phyloP scores from a whole-genome alignment of 345 rosid species.

The Moricandia moricandioides region DNA sequence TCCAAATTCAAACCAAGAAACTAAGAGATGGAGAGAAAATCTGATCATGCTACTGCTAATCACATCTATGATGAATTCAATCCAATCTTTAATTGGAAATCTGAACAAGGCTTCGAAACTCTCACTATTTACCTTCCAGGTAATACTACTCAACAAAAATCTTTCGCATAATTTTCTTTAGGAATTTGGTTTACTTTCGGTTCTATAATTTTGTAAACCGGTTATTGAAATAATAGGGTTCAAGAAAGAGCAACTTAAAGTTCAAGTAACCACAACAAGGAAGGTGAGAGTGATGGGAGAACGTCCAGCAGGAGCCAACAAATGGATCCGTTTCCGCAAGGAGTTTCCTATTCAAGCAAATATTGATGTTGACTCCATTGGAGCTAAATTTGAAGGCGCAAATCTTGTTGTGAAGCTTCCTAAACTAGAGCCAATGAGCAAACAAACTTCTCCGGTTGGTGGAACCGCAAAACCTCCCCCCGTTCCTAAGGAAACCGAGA shows the following conservation, averaged over 20 bases:
- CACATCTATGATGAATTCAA: conserved; percentile 38
- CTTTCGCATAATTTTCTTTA: neutral
- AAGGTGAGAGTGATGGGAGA: conserved; percentile 40
- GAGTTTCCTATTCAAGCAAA: conserved; percentile 36
- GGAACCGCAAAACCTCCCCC: conserved; percentile 10
- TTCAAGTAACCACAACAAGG: conserved; percentile 39
- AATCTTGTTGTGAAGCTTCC: conserved; percentile 38
- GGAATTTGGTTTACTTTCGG: neutral
- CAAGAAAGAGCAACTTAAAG: conserved; percentile 42
- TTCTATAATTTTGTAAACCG: neutral
- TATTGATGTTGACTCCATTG: conserved; percentile 18
- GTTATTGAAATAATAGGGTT: conserved; percentile 35
- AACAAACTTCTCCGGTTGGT: conserved; percentile 6
- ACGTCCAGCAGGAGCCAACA: conserved; percentile 34
- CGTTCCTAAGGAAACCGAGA: neutral
- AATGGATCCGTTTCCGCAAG: conserved; percentile 37
- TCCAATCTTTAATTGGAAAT: conserved; percentile 37
- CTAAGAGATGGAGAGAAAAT: conserved; percentile 24
- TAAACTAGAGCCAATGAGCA: conserved; percentile 16
- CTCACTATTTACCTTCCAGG: conserved; percentile 43
- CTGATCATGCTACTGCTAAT: conserved; percentile 8
- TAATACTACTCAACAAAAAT: conserved; percentile 5
- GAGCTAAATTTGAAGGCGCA: conserved; percentile 43
- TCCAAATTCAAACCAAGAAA: conserved; percentile 5
- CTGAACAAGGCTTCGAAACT: conserved; percentile 33